Conservation (phyloP, 225 moss, liverwort and hornwort species). For the Physcomitrellopsis africana region DNA sequence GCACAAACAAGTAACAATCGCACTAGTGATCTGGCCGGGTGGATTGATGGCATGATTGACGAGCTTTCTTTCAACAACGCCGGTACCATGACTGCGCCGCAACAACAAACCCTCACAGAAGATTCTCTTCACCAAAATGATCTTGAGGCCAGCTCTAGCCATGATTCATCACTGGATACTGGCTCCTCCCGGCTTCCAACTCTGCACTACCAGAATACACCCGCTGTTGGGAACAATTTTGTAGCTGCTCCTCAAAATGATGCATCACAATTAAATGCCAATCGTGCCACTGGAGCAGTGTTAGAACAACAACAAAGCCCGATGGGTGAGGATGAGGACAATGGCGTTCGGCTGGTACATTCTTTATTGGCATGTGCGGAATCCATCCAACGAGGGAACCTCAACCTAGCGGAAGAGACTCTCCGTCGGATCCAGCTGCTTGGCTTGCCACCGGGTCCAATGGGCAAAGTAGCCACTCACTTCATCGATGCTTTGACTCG, state of each 20-base stretch:
- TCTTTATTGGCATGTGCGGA: slow-evolving; percentile 71
- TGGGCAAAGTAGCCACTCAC: slow-evolving; percentile 78
- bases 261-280: slow-evolving; percentile 19
- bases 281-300: slow-evolving; percentile 26
- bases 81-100: slow-evolving; percentile 32
- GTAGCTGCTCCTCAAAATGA: slow-evolving; percentile 25
- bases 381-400: slow-evolving; percentile 60
- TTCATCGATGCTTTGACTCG: slow-evolving; percentile 71
- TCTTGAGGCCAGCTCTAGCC: slow-evolving; percentile 52
- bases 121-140: slow-evolving; percentile 36
- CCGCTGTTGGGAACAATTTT: slow-evolving; percentile 29
- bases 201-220: slow-evolving; percentile 32
- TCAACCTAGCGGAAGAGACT: slow-evolving; percentile 58
- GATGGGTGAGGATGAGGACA: slow-evolving; percentile 58
- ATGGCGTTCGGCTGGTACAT: slow-evolving; percentile 71
- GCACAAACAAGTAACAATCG: slow-evolving; percentile 30
- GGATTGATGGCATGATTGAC: slow-evolving; percentile 88
- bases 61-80: slow-evolving; percentile 59
- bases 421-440: slow-evolving; percentile 68
- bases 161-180: slow-evolving; percentile 54
- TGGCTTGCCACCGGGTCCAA: slow-evolving; percentile 64
- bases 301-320: slow-evolving; percentile 27
- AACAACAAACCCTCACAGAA: slow-evolving; percentile 44
- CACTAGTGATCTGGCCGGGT: slow-evolving; percentile 53
- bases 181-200: slow-evolving; percentile 37